phyloP scores from a whole-genome alignment of 78 protist genomes.

The Dictyostelium intermedium region DNA sequence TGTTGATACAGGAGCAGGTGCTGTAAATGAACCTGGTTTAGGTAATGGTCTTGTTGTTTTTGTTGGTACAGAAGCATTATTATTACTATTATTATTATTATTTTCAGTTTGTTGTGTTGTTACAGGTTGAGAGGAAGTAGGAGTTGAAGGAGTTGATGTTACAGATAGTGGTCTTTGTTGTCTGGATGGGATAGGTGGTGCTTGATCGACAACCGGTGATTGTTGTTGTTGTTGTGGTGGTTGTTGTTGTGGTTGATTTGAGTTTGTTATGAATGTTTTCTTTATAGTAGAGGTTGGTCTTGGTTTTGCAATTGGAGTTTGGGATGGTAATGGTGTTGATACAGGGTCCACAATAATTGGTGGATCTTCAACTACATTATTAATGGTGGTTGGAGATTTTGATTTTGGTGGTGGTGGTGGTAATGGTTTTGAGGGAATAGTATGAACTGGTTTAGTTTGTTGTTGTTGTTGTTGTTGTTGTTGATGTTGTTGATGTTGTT shows the following conservation, averaged over 20 bases:
- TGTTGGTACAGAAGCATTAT: not conserved
- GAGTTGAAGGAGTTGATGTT: not conserved
- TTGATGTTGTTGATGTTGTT: not conserved
- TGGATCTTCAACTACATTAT: not conserved
- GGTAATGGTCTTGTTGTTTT: not conserved
- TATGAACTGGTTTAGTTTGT: not conserved
- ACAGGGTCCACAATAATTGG: not conserved
- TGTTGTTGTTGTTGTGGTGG: too few species aligned
- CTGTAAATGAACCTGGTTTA: not conserved
- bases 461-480: not conserved
- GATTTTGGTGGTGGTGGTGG: constrained; percentile 73
- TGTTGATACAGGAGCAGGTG: constrained; percentile 2
- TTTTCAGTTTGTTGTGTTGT: not conserved
- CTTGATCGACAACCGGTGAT: not conserved
- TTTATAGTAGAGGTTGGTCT: not conserved
- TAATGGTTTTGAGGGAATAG: constrained; percentile 64
- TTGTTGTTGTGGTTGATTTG: not conserved
- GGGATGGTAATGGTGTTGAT: not conserved
- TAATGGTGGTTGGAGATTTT: not conserved
- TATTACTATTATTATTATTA: not conserved
- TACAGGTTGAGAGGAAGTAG: not conserved
- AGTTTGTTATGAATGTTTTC: not conserved
- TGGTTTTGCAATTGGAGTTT: not conserved
- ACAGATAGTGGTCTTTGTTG: not conserved
- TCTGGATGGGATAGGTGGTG: not conserved